Percentiles rank a stretch among this genome's conserved stretches.
Conservation (phyloP, 495 filamentous ascomycete genomes). For the Letharia lupina region DNA sequence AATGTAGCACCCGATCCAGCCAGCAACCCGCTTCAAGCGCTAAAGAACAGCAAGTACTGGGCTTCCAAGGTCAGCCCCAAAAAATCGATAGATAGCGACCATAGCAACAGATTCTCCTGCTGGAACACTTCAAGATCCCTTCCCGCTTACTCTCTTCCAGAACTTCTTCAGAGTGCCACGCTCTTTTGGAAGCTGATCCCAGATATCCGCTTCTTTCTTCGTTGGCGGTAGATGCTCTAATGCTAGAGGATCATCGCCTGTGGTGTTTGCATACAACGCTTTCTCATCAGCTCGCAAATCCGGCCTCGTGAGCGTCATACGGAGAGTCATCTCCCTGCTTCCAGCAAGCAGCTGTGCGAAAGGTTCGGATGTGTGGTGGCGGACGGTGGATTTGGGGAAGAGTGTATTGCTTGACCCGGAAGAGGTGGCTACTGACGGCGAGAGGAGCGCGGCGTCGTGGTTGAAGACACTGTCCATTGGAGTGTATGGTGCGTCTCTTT, state of each 20-base stretch:
- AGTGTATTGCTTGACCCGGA: slow-evolving; percentile 8
- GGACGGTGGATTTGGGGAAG: slow-evolving; percentile 13
- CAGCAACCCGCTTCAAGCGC: slow-evolving; percentile 15
- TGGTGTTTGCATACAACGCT: slow-evolving; percentile 43
- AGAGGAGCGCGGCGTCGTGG: slow-evolving; percentile 21
- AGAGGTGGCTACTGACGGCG: slow-evolving; percentile 16
- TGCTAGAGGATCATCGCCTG: slow-evolving; percentile 45
- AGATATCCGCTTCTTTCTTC: slow-evolving; percentile 38
- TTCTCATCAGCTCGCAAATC: slow-evolving; percentile 63
- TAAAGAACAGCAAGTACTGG: slow-evolving; percentile 17
- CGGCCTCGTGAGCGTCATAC: slow-evolving; percentile 87
- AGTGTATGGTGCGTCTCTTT: slow-evolving; percentile 36
- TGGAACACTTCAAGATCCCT: slow-evolving; percentile 9
- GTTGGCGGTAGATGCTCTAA: slow-evolving; percentile 44
- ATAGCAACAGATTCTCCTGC: background rate
- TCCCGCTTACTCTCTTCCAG: slow-evolving; percentile 42
- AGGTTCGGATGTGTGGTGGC: slow-evolving; percentile 14
- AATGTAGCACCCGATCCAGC: background rate
- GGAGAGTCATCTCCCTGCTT: slow-evolving; percentile 84
- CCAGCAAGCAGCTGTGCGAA: slow-evolving; percentile 47
- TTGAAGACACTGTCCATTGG: slow-evolving; percentile 22
- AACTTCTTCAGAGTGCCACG: slow-evolving; percentile 45
- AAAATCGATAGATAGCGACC: background rate
- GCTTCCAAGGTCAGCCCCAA: background rate
- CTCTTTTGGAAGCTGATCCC: slow-evolving; percentile 38